phyloP scores from a whole-genome alignment of 2,329 filamentous ascomycete genomes.

The Cadophora luteo-olivacea region DNA sequence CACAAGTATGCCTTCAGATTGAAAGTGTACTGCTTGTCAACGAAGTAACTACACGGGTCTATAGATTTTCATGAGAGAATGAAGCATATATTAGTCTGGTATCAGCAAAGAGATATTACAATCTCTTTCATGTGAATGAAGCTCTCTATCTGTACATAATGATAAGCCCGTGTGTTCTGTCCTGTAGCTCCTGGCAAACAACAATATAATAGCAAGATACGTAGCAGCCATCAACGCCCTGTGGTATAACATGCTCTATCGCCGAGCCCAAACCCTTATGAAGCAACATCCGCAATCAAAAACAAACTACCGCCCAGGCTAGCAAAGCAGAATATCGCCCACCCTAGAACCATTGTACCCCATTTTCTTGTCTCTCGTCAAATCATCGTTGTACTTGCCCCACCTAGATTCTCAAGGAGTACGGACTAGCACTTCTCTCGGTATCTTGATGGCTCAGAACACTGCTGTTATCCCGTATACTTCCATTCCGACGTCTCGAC shows the following conservation, averaged over 20 bases:
- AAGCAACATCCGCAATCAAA: neutral
- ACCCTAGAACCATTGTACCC: neutral
- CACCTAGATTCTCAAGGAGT: constrained; percentile 34
- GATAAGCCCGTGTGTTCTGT: neutral
- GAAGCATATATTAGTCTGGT: neutral
- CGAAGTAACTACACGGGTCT: neutral
- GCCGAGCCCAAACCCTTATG: constrained; percentile 1
- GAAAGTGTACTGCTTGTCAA: neutral
- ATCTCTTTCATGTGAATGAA: constrained; percentile 4
- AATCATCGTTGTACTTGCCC: neutral
- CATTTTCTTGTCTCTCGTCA: neutral
- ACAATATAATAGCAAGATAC: constrained; percentile 1
- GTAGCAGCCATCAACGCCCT: constrained; percentile 10
- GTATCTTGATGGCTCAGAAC: constrained; percentile 29
- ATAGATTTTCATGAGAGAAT: neutral
- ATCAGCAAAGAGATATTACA: neutral
- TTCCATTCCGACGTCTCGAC: constrained; percentile 24
- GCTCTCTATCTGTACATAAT: constrained; percentile 2
- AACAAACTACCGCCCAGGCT: neutral
- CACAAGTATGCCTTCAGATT: neutral
- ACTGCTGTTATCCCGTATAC: constrained; percentile 24
- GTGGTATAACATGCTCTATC: constrained; percentile 8
- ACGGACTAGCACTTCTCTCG: constrained; percentile 36
- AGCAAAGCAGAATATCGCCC: neutral
- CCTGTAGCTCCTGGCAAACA: neutral